Evolutionary conservation across 495 filamentous ascomycete species (phyloP), one percentile per base, ranked within the genome.

Genomic region (Podospora fimiseda): DNA sequence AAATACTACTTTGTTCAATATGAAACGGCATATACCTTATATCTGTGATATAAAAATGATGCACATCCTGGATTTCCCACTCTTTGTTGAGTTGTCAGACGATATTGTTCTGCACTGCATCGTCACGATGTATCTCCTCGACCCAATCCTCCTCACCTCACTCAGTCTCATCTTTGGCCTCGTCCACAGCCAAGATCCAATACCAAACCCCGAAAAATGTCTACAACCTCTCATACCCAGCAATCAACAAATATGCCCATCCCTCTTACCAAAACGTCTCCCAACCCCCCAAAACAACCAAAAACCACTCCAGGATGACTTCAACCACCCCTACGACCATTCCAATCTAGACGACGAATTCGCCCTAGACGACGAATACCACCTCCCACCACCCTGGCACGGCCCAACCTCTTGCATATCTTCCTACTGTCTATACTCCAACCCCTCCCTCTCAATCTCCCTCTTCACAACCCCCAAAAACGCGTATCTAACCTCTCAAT

Each of bases 391-490:
- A 0, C 24, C 38, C 18, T 74, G 72, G 72, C 22, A 61, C 9
- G 70, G 68, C 0, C 69, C 71, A 6, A 52, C 60, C 14, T 45
- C 70, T 33, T 74, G 73, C 43, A 48, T 66, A n/a, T 60, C 60
- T 16, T 59, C 64, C 1, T 67, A 65, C 39, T 74, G 73, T 47
- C 49, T 71, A 8, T 75, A 58, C 45, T 57, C 54, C 41, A 69
- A 68, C 48, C 50, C 23, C 7, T 16, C 19, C 44, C 15, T 63
- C 36, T 70, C 70, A 23, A 52, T 68, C 15, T 61, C 60, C 1
- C 52, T 74, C 11, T 43, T 74, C 36, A 70, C 70, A 2, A 65
- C 55, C 4, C 41, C 64, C 19, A 57, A 47, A 1, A 63, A 67
- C 41, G 64, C 66, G 9, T 44, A 51, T 1, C 46, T 66, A 19